These are phyloP conservation scores for Tetraselmis striata DNA, from an alignment of 139 green algal genomes.

Conservation along the genomic window DNA sequence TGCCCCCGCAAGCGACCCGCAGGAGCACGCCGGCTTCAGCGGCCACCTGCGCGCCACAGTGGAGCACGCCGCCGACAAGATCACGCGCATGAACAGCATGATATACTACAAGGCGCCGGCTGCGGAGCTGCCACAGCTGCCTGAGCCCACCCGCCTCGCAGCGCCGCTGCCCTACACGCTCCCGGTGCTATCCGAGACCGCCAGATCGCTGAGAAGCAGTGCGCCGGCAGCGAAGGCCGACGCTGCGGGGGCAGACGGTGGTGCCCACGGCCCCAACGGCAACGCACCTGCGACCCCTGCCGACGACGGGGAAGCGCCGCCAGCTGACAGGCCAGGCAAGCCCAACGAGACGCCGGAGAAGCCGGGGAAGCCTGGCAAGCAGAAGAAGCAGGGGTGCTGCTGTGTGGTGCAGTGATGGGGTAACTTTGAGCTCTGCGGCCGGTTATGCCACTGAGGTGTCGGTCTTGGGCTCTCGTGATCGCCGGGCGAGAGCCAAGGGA, in stretches of 20 bases:
- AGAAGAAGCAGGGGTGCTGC: not conserved
- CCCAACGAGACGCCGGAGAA: not conserved
- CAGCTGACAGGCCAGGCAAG: not conserved
- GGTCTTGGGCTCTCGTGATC: too few relatives aligned
- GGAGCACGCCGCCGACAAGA: not conserved
- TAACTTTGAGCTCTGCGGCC: too few relatives aligned
- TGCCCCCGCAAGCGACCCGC: not conserved
- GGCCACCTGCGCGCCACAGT: not conserved
- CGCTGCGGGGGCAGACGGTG: not conserved
- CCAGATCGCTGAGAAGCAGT: not conserved
- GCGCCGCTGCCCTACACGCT: not conserved
- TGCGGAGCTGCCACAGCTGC: not conserved
- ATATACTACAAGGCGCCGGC: not conserved
- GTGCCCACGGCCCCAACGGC: too few relatives aligned
- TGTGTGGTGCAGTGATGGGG: not conserved
- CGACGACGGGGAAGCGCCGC: not conserved
- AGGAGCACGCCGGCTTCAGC: not conserved
- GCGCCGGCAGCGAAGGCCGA: not conserved
- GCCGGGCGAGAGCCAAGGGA: too few relatives aligned
- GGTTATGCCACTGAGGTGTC: too few relatives aligned
- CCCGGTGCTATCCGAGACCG: not conserved
- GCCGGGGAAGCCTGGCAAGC: not conserved
- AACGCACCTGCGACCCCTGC: not conserved
- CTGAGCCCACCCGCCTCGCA: not conserved
- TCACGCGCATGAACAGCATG: not conserved